Conservation (phyloP, 176 grass and related monocot species). For the Oryza punctata region DNA sequence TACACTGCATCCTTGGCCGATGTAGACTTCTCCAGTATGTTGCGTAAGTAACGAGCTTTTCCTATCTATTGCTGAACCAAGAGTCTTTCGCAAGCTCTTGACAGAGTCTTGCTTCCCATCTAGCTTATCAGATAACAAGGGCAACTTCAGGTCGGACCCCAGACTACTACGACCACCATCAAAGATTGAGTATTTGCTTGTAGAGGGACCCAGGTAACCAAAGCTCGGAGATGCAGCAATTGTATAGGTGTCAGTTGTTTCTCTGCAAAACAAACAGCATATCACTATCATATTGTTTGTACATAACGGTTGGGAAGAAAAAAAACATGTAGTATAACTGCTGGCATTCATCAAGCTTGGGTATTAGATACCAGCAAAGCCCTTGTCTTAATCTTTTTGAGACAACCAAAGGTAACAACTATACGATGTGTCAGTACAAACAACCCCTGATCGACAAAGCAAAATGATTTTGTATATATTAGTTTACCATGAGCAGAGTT, state of each 20-base stretch:
- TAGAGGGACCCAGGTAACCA: conserved; percentile 69
- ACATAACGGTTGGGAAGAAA: neutral
- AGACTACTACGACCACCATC: conserved; percentile 49
- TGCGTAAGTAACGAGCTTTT: conserved; percentile 55
- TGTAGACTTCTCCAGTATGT: conserved; percentile 60
- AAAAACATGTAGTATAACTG: neutral
- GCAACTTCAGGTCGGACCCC: conserved; percentile 63
- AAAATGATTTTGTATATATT: neutral
- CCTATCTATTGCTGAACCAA: conserved; percentile 51
- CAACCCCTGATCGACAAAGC: neutral
- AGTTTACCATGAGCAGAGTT: neutral
- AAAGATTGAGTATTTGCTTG: conserved; percentile 59
- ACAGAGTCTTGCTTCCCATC: conserved; percentile 51
- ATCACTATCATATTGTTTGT: neutral
- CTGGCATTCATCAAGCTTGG: neutral
- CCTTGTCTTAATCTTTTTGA: neutral
- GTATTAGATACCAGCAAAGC: neutral
- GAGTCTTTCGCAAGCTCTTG: conserved; percentile 49
- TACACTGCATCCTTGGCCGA: conserved; percentile 71
- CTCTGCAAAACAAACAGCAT: conserved; percentile 46
- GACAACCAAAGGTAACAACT: neutral
- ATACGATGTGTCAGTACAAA: neutral
- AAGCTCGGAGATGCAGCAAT: conserved; percentile 86
- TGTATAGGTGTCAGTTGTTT: conserved; percentile 85
- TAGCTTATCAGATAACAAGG: conserved; percentile 61